Percentiles rank a stretch among this genome's conserved stretches.
These are phyloP conservation scores for Mycena indigotica DNA, from an alignment of 768 basidiomycete genomes.

Conservation along the genomic window DNA sequence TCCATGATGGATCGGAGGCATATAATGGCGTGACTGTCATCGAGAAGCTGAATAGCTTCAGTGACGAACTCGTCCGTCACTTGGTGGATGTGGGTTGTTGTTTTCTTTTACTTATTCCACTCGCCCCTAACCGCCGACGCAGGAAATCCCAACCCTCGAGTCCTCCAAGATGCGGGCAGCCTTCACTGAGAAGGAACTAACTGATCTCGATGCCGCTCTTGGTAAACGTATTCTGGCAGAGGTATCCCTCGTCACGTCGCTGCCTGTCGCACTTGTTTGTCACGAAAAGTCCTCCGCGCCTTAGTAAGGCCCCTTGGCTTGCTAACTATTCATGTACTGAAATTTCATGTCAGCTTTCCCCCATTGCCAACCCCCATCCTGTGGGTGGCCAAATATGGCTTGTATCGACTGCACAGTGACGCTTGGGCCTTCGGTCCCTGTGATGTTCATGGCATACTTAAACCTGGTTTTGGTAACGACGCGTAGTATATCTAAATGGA, in stretches of 20 bases:
- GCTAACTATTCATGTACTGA: background rate
- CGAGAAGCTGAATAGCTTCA: slow-evolving; percentile 8
- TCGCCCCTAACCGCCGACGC: background rate
- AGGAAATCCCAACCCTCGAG: slow-evolving; percentile 16
- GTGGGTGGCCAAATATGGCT: background rate
- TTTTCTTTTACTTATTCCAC: background rate
- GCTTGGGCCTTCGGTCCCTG: background rate
- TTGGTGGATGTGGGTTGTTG: slow-evolving; percentile 5
- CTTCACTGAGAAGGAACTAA: slow-evolving; percentile 14
- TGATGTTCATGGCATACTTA: background rate
- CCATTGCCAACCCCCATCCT: background rate
- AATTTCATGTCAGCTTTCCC: background rate
- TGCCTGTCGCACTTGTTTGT: background rate
- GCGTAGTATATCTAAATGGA: too few species aligned
- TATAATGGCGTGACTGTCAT: slow-evolving; percentile 14
- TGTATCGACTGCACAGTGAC: background rate
- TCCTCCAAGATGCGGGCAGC: slow-evolving; percentile 10
- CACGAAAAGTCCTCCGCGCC: background rate
- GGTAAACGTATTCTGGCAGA: background rate
- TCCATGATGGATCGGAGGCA: background rate
- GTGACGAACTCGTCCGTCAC: slow-evolving; percentile 10
- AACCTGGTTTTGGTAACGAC: background rate
- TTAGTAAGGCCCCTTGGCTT: background rate
- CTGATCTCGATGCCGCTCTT: slow-evolving; percentile 3
- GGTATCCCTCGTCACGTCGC: background rate